A percentile compares a stretch with the other conserved stretches of the same genome.
Evolutionary conservation across 2,329 filamentous ascomycete species (phyloP).

Genomic region (Ascochyta clinopodiicola): DNA sequence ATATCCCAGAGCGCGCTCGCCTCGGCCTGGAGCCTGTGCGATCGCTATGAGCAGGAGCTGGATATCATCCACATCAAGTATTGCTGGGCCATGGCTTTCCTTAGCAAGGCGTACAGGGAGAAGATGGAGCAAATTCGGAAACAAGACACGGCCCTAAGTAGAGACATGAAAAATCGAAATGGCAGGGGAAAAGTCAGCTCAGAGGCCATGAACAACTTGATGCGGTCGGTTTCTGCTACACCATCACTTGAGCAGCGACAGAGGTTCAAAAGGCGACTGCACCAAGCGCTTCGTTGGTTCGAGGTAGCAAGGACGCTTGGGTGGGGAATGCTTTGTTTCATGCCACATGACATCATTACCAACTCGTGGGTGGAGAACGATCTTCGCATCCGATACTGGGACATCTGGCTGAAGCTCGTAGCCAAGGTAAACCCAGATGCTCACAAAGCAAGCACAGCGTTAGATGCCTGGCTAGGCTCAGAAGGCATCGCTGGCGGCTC

Average conservation of each 20-base stretch:
- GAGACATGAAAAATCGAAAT: neutral
- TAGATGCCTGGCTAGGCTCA: neutral
- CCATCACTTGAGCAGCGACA: neutral
- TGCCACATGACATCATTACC: neutral
- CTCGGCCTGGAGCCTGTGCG: neutral
- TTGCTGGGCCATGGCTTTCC: conserved; percentile 3
- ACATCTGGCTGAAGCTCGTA: neutral
- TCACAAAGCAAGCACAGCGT: neutral
- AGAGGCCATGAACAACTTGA: neutral
- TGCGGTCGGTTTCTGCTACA: neutral
- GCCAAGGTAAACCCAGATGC: neutral
- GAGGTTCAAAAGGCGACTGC: neutral
- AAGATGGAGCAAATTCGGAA: conserved; percentile 1
- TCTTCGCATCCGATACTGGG: neutral
- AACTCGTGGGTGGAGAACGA: neutral
- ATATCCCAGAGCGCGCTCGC: too few species aligned
- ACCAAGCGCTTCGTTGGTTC: neutral
- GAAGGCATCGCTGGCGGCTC: neutral
- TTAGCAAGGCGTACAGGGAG: neutral
- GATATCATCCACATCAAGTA: conserved; percentile 4
- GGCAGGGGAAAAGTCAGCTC: neutral
- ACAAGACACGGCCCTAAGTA: neutral
- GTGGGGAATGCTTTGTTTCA: neutral
- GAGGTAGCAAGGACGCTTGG: neutral
- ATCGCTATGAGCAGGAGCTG: conserved; percentile 6